Base-by-base conservation (phyloP, 306 rosid genomes). In the Cicer pinnatifidum region DNA sequence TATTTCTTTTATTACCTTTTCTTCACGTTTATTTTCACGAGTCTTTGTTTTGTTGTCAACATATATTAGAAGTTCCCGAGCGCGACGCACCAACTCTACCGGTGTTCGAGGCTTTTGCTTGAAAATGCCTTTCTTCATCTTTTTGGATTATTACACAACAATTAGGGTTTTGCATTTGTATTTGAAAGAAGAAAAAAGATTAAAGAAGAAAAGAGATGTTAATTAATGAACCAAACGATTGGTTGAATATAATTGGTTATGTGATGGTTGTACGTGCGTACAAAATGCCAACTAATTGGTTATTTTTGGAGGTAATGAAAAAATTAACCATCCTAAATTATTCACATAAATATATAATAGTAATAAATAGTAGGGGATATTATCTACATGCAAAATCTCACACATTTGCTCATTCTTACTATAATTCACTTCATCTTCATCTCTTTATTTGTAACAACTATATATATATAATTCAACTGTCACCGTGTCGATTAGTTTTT, bases 1-100 rank as follows among this genome's bases (percentile, higher is more conserved):
- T 0, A 28, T 3, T 28, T 28, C 0, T 23, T 3, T 28, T 28
- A 28, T 28, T 17, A 87, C 93, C 91, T 84, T 88, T 7, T 88
- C 90, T 50, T 82, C 88, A 15, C 87, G 84, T 65, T 82, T 88
- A 12, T 10, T 39, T 71, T 76, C 82, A 6, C 84, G 88, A 20
- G 9, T 67, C 28, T 68, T 79, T 4, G 47, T 10, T n/a, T 77
- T 76, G 41, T 47, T 37, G 0, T 76, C 43, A 39, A 88, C 11
- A 41, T 78, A 83, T 2, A 80, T 1, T 2, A 88, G 80, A 63
- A 85, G 90, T 9, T 85, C 90, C 0, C 59, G 76, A 4, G 53
- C 64, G 11, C 79, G 86, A 61, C 77, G 85, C 0, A 89, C 85
- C 4, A 89, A 83, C 58, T 85, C 90, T 10, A 16, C 46, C 0